Conservation (phyloP, 2,329 filamentous ascomycete species). For the Didymella pomorum region DNA sequence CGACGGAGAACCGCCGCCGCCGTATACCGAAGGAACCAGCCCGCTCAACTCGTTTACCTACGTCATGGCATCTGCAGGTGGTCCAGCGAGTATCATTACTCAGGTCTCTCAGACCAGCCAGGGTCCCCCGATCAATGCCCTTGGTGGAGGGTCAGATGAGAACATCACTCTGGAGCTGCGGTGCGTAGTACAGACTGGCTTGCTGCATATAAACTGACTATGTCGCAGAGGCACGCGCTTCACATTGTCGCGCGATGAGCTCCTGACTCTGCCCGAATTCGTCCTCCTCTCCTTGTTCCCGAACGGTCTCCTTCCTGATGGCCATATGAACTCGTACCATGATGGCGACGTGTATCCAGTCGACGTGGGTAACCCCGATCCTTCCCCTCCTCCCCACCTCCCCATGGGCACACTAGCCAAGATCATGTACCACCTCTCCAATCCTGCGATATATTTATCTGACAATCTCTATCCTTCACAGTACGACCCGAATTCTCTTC, state of each 20-base stretch:
- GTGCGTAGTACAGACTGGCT: conserved; percentile 60
- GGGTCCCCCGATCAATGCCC: conserved; percentile 83
- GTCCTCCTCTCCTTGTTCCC: conserved; percentile 97
- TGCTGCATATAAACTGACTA: conserved; percentile 25
- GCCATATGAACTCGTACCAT: conserved; percentile 90
- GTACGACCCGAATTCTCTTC: conserved; percentile 95
- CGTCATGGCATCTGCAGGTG: conserved; percentile 97
- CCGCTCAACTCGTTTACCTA: conserved; percentile 92
- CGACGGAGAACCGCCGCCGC: conserved; percentile 92
- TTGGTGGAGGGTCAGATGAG: conserved; percentile 84
- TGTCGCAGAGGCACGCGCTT: conserved; percentile 82
- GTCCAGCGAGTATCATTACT: conserved; percentile 97
- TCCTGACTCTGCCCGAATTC: conserved; percentile 95
- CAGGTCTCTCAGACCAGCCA: conserved; percentile 86
- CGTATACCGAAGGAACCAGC: conserved; percentile 93
- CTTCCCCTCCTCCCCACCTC: conserved; percentile 42
- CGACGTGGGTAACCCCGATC: conserved; percentile 74
- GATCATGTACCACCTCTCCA: conserved; percentile 53
- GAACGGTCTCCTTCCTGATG: conserved; percentile 96
- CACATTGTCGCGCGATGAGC: conserved; percentile 90
- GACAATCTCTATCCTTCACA: conserved; percentile 65
- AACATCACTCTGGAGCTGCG: conserved; percentile 93
- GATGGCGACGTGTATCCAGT: conserved; percentile 96
- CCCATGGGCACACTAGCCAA: conserved; percentile 48
- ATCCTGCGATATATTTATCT: conserved; percentile 62